Conservation (phyloP, 495 filamentous ascomycete species). For the Aspergillus steynii region DNA sequence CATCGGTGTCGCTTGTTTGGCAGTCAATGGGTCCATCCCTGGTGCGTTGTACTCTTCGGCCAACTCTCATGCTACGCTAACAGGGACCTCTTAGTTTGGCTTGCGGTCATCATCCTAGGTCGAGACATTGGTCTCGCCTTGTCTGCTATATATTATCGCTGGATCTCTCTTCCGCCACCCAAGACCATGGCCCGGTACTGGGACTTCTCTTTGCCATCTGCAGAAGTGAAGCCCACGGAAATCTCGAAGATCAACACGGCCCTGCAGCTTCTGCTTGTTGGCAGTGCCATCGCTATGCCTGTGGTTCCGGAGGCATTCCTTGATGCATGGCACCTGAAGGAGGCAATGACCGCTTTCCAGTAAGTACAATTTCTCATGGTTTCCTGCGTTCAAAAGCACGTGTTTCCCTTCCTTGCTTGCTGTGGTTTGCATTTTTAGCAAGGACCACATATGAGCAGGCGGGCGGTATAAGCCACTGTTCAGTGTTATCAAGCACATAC, state of each 20-base stretch:
- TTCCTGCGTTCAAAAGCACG: background rate
- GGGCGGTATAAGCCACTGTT: slow-evolving; percentile 17
- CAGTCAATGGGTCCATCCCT: slow-evolving; percentile 76
- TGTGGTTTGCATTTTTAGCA: background rate
- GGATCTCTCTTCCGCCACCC: slow-evolving; percentile 87
- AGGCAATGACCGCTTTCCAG: slow-evolving; percentile 66
- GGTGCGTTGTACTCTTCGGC: slow-evolving; percentile 42
- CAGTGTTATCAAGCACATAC: slow-evolving; percentile 22
- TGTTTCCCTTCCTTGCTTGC: background rate
- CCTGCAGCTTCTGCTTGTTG: slow-evolving; percentile 76
- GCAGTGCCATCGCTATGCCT: slow-evolving; percentile 71
- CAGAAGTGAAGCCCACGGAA: slow-evolving; percentile 87
- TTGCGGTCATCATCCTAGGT: slow-evolving; percentile 85
- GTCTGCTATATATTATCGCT: slow-evolving; percentile 90
- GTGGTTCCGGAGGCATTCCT: slow-evolving; percentile 52
- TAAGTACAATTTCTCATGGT: slow-evolving; percentile 47
- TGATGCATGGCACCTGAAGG: slow-evolving; percentile 50
- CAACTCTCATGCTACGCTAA: background rate
- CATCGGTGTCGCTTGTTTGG: slow-evolving; percentile 78
- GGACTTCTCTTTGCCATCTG: slow-evolving; percentile 92
- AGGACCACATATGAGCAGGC: background rate
- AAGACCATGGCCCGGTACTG: slow-evolving; percentile 94
- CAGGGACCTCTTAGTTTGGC: slow-evolving; percentile 59
- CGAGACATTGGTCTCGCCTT: slow-evolving; percentile 85
- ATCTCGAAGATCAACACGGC: slow-evolving; percentile 92